Base-by-base conservation (phyloP, 192 early-diverging fungal species). In the Linnemannia elongata region DNA sequence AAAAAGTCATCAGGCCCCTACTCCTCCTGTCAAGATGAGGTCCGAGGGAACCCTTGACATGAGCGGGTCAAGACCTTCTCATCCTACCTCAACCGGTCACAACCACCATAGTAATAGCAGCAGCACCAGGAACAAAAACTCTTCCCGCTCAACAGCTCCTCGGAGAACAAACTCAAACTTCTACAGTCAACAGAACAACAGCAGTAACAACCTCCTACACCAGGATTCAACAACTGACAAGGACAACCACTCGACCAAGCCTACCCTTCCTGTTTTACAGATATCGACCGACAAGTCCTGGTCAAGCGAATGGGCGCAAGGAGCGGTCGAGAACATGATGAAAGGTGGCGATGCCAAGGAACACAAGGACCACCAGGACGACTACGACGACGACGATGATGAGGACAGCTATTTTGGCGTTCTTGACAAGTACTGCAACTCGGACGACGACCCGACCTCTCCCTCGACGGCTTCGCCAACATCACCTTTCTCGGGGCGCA, bases 381-480 rank as follows among this genome's bases (percentile, higher is more conserved):
- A 24, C 17, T 9, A 54, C 17, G 36, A 30, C 17, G 36, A 30
- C 5, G 35, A 72, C 6, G 63, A 78, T 35, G 72, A 60, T 0
- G 82, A 84, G 44, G 77, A 75, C n/a, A 71, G 77, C 30, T 84
- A 84, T 35, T 84, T 84, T 71, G 82, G 76, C 13, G 82, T 78
- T 12, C 47, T 84, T 3, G 82, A 84, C 63, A 84, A 84, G 52
- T 84, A 79, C 77, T 84, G 82, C 38, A 57, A 79, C 60, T 79
- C 77, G 13, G 77, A 84, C 35, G 82, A 84, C 4, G 82, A 84
- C 57, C 82, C 77, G 1, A 70, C 66, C 36, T 84, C 82, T 4
- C 82, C 82, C 22, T 84, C 82, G 10, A 79, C 82, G 4, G 82
- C 77, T 7, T 84, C 82, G 27, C 82, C 82, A 6, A 84, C 82